Evolutionary conservation across 2,329 filamentous ascomycete species (phyloP).

Genomic region (Colletotrichum sp.): DNA sequence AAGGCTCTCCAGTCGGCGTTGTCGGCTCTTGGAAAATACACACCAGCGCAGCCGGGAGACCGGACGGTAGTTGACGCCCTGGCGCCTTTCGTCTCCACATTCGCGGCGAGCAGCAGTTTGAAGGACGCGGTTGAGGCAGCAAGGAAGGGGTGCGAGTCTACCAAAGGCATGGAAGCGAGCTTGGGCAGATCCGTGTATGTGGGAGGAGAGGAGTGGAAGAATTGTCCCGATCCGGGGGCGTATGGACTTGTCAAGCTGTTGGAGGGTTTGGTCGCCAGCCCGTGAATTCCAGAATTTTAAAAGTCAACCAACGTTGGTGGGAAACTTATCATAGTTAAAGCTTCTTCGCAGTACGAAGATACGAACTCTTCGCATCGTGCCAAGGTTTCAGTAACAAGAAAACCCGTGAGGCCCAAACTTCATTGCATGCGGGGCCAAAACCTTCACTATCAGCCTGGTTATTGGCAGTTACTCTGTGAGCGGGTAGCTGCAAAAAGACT

Average conservation of each 20-base stretch:
- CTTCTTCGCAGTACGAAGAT: background rate
- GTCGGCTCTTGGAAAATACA: constrained; percentile 44
- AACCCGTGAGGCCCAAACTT: background rate
- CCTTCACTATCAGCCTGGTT: no score
- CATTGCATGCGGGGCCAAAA: background rate
- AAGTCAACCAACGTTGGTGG: background rate
- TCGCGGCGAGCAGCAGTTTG: constrained; percentile 56
- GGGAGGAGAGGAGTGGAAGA: constrained; percentile 68
- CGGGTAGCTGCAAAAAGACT: background rate
- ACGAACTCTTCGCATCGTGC: background rate
- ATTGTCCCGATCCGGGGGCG: constrained; percentile 76
- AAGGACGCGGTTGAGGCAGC: constrained; percentile 62
- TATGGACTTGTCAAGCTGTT: constrained; percentile 66
- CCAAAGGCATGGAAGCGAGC: constrained; percentile 76
- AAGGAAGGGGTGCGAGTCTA: constrained; percentile 67
- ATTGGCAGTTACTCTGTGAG: background rate
- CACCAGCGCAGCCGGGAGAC: constrained; percentile 73
- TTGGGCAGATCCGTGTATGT: constrained; percentile 77
- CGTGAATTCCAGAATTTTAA: background rate
- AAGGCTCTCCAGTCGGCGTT: background rate
- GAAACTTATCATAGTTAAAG: background rate
- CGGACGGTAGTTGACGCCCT: constrained; percentile 76
- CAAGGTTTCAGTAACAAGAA: background rate
- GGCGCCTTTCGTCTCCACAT: constrained; percentile 68
- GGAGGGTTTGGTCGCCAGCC: constrained; percentile 55